These are phyloP conservation scores for Penicillium sp. DNA, from an alignment of 2,329 filamentous ascomycete genomes.

Conservation along the genomic window DNA sequence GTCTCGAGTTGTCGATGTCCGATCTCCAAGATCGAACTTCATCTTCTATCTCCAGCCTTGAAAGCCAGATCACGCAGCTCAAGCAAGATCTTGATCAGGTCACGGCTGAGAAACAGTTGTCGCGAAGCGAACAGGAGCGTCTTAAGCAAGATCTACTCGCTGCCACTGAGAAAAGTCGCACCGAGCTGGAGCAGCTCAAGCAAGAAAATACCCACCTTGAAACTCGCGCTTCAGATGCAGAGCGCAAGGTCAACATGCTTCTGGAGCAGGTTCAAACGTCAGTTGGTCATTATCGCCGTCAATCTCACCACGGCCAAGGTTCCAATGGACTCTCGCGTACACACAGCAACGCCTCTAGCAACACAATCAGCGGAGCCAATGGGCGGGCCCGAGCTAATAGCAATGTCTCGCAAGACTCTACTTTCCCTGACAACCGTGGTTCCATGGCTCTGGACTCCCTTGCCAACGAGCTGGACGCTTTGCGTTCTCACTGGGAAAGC, in stretches of 20 bases:
- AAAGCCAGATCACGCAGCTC: constrained; percentile 67
- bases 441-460: constrained; percentile 81
- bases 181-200: constrained; percentile 76
- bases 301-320: constrained; percentile 50
- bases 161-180: constrained; percentile 55
- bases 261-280: constrained; percentile 92
- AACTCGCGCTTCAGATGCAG: constrained; percentile 80
- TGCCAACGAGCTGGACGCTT: constrained; percentile 84
- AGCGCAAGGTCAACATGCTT: constrained; percentile 87
- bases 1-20: constrained; percentile 67
- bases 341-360: constrained; percentile 56
- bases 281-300: constrained; percentile 90
- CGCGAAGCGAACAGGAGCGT: constrained; percentile 57
- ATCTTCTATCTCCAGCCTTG: constrained; percentile 64
- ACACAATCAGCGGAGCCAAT: constrained; percentile 34
- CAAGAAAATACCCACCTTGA: constrained; percentile 79
- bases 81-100: constrained; percentile 66
- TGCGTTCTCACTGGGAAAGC: constrained; percentile 90
- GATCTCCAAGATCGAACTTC: constrained; percentile 68
- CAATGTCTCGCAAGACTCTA: constrained; percentile 43
- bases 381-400: constrained; percentile 42
- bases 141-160: constrained; percentile 57
- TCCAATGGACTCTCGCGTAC: constrained; percentile 46
- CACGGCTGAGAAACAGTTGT: constrained; percentile 66
- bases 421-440: constrained; percentile 55